phyloP scores from a whole-genome alignment of 2,329 filamentous ascomycete species.

The Helicocarpus griseus region DNA sequence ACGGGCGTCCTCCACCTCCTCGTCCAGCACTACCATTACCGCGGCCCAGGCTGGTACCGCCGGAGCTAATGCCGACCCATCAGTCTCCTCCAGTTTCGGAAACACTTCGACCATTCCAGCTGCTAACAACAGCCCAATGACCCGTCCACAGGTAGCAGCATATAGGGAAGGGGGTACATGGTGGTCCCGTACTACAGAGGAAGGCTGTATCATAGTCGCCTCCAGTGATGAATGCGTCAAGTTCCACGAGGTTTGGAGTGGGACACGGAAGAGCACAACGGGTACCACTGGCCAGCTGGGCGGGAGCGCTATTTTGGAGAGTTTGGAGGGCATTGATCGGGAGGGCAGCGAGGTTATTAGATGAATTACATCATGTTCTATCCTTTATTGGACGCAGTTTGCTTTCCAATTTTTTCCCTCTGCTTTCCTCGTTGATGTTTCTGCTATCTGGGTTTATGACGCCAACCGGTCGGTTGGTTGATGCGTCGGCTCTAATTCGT shows the following conservation, averaged over 20 bases:
- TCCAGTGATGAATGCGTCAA: slow-evolving; percentile 87
- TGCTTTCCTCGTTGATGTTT: too few species aligned
- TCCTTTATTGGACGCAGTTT: neutral
- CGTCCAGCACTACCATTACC: neutral
- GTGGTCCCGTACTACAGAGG: slow-evolving; percentile 49
- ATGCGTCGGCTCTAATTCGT: too few species aligned
- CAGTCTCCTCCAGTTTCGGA: neutral
- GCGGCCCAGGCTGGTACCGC: neutral
- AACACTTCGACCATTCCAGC: neutral
- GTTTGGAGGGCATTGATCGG: slow-evolving; percentile 63
- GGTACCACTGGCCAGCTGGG: slow-evolving; percentile 56
- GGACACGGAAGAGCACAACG: slow-evolving; percentile 45
- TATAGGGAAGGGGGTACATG: slow-evolving; percentile 45
- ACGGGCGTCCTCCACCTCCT: neutral
- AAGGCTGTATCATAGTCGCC: slow-evolving; percentile 83
- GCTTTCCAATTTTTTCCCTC: slow-evolving; percentile 1
- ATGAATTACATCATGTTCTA: slow-evolving; percentile 32
- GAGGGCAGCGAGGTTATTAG: slow-evolving; percentile 53
- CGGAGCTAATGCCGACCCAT: neutral
- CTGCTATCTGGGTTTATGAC: too few species aligned
- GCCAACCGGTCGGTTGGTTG: too few species aligned
- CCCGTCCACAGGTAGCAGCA: slow-evolving; percentile 11
- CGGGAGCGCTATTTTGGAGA: slow-evolving; percentile 77
- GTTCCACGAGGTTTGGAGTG: slow-evolving; percentile 91
- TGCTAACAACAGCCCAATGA: neutral